Percentiles rank a stretch among this genome's conserved stretches.
These are phyloP conservation scores for Dendrothele bispora DNA, from an alignment of 768 basidiomycete genomes.

Conservation along the genomic window DNA sequence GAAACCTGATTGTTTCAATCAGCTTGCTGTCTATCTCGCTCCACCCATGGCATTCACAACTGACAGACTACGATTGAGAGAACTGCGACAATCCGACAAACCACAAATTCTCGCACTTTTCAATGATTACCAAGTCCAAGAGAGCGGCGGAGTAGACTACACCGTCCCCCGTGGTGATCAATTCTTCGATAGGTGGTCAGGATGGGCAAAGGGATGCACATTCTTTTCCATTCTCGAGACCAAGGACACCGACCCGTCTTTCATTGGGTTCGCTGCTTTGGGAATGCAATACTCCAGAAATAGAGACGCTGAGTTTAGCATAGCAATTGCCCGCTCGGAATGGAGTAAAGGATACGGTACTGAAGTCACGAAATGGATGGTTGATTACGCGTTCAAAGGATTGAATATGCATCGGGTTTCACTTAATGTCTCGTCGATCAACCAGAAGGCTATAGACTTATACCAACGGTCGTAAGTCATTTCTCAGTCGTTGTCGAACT, in stretches of 20 bases:
- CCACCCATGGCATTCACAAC: constrained; percentile 22
- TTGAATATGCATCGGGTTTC: constrained; percentile 30
- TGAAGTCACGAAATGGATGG: constrained; percentile 14
- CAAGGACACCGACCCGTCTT: constrained; percentile 17
- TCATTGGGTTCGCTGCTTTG: constrained; percentile 18
- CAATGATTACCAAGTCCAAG: constrained; percentile 21
- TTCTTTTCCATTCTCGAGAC: constrained; percentile 20
- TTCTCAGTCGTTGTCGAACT: background rate
- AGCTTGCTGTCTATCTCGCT: background rate
- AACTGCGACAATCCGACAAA: constrained; percentile 17
- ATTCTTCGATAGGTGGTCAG: constrained; percentile 12
- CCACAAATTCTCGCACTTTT: constrained; percentile 16
- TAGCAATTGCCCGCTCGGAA: constrained; percentile 21
- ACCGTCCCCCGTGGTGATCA: constrained; percentile 20
- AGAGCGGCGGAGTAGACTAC: constrained; percentile 16
- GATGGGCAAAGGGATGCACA: constrained; percentile 5
- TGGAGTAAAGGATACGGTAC: constrained; percentile 25
- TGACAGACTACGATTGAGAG: constrained; percentile 21
- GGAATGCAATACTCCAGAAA: constrained; percentile 21
- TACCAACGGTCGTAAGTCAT: background rate
- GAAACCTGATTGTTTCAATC: no score
- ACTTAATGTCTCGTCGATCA: constrained; percentile 8
- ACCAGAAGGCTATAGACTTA: background rate
- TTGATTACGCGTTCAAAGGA: constrained; percentile 20
- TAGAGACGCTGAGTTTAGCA: constrained; percentile 22